Conservation (phyloP, 345 rosid species). For the Clausena lansium region DNA sequence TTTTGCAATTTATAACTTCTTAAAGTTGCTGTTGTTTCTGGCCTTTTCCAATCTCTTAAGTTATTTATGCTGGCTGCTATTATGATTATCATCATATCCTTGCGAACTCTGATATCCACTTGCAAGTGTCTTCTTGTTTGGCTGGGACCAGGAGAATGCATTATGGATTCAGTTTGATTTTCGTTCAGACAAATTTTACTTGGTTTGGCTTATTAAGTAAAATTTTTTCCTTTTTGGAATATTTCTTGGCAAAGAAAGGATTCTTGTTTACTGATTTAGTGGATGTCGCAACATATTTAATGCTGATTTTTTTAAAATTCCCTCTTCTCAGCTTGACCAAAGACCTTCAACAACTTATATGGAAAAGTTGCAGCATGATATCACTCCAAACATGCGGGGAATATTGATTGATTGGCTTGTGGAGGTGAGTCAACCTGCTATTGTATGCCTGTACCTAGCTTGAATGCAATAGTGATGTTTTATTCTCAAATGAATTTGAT, state of each 20-base stretch:
- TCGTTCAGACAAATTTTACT: background rate
- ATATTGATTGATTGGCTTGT: constrained; percentile 93
- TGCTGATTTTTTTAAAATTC: constrained; percentile 16
- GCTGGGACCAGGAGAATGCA: background rate
- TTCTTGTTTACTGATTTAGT: background rate
- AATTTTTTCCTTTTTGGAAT: background rate
- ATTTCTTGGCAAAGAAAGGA: background rate
- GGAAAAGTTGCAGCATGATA: constrained; percentile 72
- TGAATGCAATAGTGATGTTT: background rate
- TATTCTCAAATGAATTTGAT: background rate
- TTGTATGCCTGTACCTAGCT: background rate
- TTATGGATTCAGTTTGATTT: background rate
- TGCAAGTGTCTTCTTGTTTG: background rate
- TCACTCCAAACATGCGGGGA: constrained; percentile 72
- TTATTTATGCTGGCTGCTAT: background rate
- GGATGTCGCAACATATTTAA: background rate
- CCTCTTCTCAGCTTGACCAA: constrained; percentile 60
- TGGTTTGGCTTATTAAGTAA: background rate
- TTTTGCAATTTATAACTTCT: background rate
- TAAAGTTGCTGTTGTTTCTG: background rate
- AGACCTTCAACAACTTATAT: constrained; percentile 75
- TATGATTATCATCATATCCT: background rate
- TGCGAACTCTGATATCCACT: background rate
- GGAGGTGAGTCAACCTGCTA: constrained; percentile 49
- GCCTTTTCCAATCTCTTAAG: background rate